Evolutionary conservation across 1,139 yeast genomes (phyloP).

Genomic region (Geotrichum candidum): DNA sequence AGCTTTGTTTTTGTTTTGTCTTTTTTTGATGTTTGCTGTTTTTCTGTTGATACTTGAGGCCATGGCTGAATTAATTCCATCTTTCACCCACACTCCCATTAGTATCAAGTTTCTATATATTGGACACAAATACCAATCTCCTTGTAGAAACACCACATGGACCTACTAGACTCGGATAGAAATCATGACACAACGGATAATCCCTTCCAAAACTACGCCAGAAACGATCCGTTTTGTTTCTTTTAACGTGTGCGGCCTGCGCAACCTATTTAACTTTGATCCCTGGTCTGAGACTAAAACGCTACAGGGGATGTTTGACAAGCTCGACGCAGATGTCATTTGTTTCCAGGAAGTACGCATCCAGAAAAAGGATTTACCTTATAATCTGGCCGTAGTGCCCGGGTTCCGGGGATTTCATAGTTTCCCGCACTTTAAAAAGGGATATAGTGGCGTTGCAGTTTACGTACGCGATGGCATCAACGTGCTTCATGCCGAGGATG

Average conservation of each 20-base stretch:
- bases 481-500: slow-evolving; percentile 79
- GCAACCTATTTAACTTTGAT: slow-evolving; percentile 70
- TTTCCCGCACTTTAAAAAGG: slow-evolving; percentile 55
- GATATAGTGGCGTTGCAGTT: slow-evolving; percentile 89
- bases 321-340: slow-evolving; percentile 65
- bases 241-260: slow-evolving; percentile 81
- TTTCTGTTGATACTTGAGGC: background rate
- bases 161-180: background rate
- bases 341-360: slow-evolving; percentile 81
- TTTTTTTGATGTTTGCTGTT: background rate
- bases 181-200: background rate
- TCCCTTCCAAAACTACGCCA: slow-evolving; percentile 12
- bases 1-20: background rate
- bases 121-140: too few relatives aligned
- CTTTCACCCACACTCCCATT: background rate
- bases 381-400: slow-evolving; percentile 49
- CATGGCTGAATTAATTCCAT: background rate
- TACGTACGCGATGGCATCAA: slow-evolving; percentile 53
- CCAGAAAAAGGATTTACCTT: slow-evolving; percentile 45
- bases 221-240: slow-evolving; percentile 46
- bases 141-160: background rate
- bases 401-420: slow-evolving; percentile 63
- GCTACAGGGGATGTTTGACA: slow-evolving; percentile 46
- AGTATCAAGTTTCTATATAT: too few relatives aligned
- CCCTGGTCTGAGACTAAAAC: slow-evolving; percentile 67